These are phyloP conservation scores for Hemileccinum impolitum DNA, from an alignment of 768 basidiomycete genomes.

Conservation along the genomic window DNA sequence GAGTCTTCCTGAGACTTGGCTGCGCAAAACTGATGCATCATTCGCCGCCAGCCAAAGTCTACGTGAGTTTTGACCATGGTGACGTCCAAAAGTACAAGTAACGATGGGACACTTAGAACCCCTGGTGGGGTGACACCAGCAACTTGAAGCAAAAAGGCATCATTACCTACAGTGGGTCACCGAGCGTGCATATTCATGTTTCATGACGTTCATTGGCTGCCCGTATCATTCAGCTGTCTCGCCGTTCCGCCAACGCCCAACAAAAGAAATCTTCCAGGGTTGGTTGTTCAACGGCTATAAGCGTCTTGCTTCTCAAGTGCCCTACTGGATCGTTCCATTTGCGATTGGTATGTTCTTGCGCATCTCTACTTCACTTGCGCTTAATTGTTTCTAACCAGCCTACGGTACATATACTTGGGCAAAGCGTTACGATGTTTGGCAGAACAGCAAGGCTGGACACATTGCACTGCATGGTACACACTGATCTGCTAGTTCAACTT, in stretches of 20 bases:
- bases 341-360: constrained; percentile 57
- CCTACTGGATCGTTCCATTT: constrained; percentile 80
- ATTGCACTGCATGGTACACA: constrained; percentile 41
- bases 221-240: constrained; percentile 57
- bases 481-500: constrained; percentile 14
- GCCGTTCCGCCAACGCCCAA: constrained; percentile 75
- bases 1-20: constrained; percentile 30
- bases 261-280: constrained; percentile 62
- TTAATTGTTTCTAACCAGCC: constrained; percentile 39
- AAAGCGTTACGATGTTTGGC: constrained; percentile 59
- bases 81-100: not conserved
- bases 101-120: constrained; percentile 48
- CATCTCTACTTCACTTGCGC: not conserved
- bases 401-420: constrained; percentile 81
- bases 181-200: not conserved
- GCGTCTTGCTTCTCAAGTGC: constrained; percentile 65
- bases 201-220: not conserved
- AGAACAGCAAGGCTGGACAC: constrained; percentile 83
- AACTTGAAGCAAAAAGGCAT: constrained; percentile 74
- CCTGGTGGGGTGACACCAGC: constrained; percentile 88
- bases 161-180: constrained; percentile 70
- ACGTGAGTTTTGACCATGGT: constrained; percentile 52
- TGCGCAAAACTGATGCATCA: constrained; percentile 1
- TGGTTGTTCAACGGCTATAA: constrained; percentile 89
- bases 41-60: constrained; percentile 61